A percentile compares a stretch with the other conserved stretches of the same genome.
phyloP scores from a whole-genome alignment of 495 filamentous ascomycete genomes.

The Viridothelium virens region DNA sequence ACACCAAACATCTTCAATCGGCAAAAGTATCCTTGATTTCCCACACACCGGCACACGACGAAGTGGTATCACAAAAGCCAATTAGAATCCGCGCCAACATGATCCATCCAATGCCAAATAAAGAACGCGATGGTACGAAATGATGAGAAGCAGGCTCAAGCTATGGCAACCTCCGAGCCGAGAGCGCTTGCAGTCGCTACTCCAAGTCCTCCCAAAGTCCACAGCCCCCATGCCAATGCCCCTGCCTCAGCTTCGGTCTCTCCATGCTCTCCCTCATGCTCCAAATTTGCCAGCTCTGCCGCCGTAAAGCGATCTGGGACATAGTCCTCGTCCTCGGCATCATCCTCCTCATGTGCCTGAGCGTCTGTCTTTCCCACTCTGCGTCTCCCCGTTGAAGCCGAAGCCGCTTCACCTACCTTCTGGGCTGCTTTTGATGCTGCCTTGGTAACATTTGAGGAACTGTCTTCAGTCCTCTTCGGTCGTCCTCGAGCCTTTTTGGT shows the following conservation, averaged over 20 bases:
- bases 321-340: slow-evolving; percentile 13
- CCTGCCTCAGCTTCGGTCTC: neutral
- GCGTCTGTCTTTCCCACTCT: neutral
- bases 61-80: slow-evolving; percentile 3
- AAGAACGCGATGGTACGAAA: neutral
- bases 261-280: slow-evolving; percentile 3
- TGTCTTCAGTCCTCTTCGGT: slow-evolving; percentile 21
- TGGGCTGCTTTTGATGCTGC: slow-evolving; percentile 16
- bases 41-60: too few relatives aligned
- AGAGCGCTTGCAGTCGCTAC: slow-evolving; percentile 1
- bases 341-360: neutral
- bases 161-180: neutral
- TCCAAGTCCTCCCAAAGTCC: slow-evolving; percentile 10
- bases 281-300: neutral
- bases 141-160: neutral
- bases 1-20: neutral
- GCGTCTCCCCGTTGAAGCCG: neutral
- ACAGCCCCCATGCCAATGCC: slow-evolving; percentile 11
- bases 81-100: neutral
- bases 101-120: neutral
- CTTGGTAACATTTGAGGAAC: slow-evolving; percentile 5
- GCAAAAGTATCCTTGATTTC: neutral
- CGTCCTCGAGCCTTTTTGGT: slow-evolving; percentile 21
- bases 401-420: slow-evolving; percentile 13
- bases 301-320: neutral